Evolutionary conservation across 2,329 filamentous ascomycete genomes (phyloP).

Genomic region (Ophiostoma ulmi): DNA sequence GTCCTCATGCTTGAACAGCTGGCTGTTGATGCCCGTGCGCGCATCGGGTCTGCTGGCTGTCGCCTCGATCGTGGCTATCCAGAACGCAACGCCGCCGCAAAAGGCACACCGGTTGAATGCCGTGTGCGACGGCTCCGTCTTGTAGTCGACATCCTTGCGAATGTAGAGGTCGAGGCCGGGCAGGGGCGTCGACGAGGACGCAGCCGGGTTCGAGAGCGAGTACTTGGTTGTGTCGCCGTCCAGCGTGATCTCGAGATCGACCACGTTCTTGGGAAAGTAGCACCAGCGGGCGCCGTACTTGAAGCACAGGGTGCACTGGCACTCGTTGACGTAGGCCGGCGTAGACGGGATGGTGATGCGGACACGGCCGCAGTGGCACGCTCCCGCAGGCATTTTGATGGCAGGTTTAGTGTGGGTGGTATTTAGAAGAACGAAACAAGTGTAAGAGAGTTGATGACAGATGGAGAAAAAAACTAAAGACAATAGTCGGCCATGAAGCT

Average conservation of each 20-base stretch:
- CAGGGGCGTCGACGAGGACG: constrained; percentile 17
- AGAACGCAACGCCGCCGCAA: constrained; percentile 24
- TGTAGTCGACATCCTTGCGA: constrained; percentile 15
- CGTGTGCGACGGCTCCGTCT: background rate
- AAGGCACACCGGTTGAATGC: constrained; percentile 19
- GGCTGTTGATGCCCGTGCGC: constrained; percentile 16
- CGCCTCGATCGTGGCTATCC: constrained; percentile 2
- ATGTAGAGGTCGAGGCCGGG: constrained; percentile 14
- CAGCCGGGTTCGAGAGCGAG: background rate
- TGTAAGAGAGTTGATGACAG: background rate
- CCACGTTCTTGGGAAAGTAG: constrained; percentile 24
- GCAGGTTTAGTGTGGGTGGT: background rate
- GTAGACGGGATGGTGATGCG: constrained; percentile 24
- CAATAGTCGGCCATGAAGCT: background rate
- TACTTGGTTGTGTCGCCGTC: background rate
- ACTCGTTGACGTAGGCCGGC: constrained; percentile 28
- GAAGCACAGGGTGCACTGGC: constrained; percentile 29
- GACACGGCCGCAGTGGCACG: constrained; percentile 30
- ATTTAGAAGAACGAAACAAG: background rate
- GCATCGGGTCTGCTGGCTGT: background rate
- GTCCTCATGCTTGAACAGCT: background rate
- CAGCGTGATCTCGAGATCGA: background rate
- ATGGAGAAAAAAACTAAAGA: background rate
- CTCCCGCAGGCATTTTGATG: constrained; percentile 2
- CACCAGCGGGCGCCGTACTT: constrained; percentile 29